A percentile compares a stretch with the other conserved stretches of the same genome.
phyloP scores from a whole-genome alignment of 179 eudicot genomes.

The Camellia oleifera region DNA sequence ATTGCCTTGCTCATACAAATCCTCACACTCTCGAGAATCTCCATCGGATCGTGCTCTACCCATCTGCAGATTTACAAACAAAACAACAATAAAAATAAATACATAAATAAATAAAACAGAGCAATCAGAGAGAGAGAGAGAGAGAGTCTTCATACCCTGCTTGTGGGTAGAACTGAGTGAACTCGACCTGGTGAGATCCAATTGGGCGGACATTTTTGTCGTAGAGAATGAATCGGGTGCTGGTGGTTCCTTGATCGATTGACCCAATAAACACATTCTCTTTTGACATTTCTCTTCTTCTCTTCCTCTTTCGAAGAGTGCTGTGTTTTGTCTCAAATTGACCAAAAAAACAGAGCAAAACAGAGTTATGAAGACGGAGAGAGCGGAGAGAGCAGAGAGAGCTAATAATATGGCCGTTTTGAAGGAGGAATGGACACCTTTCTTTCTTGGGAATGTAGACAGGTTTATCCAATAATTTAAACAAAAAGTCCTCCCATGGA shows the following conservation, averaged over 20 bases:
- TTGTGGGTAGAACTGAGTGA: slow-evolving; percentile 86
- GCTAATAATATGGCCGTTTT: neutral
- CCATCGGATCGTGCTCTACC: slow-evolving; percentile 99
- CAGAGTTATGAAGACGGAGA: neutral
- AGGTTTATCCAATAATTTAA: neutral
- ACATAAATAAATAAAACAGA: neutral
- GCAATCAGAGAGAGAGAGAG: neutral
- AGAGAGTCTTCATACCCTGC: slow-evolving; percentile 59
- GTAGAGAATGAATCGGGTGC: slow-evolving; percentile 89
- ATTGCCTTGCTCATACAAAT: slow-evolving; percentile 76
- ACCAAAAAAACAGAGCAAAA: neutral
- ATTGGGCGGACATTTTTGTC: slow-evolving; percentile 42
- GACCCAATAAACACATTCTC: slow-evolving; percentile 60
- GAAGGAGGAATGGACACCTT: neutral
- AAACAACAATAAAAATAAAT: neutral
- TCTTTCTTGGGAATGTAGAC: neutral
- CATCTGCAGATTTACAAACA: slow-evolving; percentile 39
- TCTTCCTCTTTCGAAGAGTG: neutral
- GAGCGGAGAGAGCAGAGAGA: neutral
- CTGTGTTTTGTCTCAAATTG: neutral
- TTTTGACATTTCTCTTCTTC: slow-evolving; percentile 32
- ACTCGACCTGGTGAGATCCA: slow-evolving; percentile 94
- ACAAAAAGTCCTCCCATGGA: too few relatives aligned
- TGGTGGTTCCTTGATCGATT: slow-evolving; percentile 96
- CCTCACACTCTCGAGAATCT: slow-evolving; percentile 85